phyloP scores from a whole-genome alignment of 768 basidiomycete species.

The Heimioporus sp. region DNA sequence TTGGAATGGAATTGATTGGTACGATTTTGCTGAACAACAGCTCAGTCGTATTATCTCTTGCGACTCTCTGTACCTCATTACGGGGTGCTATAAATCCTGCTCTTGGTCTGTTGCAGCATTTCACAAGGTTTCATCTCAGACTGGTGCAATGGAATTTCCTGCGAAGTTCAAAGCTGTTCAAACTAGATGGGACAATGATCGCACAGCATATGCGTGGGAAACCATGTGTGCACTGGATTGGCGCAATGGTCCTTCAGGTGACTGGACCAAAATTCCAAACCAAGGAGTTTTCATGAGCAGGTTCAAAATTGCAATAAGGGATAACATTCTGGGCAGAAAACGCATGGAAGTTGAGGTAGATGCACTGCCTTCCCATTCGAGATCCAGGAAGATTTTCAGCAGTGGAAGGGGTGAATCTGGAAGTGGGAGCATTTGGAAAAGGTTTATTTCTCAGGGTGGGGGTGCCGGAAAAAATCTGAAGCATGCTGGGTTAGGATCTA shows the following conservation, averaged over 20 bases:
- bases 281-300: constrained; percentile 24
- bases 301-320: constrained; percentile 10
- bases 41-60: constrained; percentile 15
- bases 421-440: too few species aligned
- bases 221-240: constrained; percentile 1
- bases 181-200: not conserved
- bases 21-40: constrained; percentile 19
- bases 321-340: too few species aligned
- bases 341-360: too few species aligned
- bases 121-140: not conserved
- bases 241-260: not conserved
- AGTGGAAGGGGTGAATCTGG: too few species aligned
- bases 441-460: too few species aligned
- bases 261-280: constrained; percentile 2
- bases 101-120: constrained; percentile 32
- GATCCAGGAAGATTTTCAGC: too few species aligned
- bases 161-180: constrained; percentile 8
- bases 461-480: too few species aligned
- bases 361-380: too few species aligned
- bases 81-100: not conserved
- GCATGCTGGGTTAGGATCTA: too few species aligned
- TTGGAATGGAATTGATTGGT: constrained; percentile 26
- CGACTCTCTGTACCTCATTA: constrained; percentile 31
- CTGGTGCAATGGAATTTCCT: not conserved
- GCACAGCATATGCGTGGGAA: constrained; percentile 6